These are phyloP conservation scores for Coniochaeta pulveracea DNA, from an alignment of 2,329 filamentous ascomycete species.

Conservation along the genomic window DNA sequence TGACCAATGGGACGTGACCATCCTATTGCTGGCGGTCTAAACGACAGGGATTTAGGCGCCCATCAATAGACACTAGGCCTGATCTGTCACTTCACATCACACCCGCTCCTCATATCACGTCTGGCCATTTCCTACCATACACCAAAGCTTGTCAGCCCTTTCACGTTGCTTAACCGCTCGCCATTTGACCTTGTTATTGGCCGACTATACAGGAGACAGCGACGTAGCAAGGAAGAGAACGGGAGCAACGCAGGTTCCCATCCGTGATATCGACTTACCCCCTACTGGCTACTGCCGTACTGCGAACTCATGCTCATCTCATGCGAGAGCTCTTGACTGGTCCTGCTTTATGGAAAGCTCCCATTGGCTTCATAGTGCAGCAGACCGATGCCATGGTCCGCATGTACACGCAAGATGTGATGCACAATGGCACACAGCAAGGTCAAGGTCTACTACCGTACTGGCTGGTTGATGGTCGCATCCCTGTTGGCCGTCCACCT, in stretches of 20 bases:
- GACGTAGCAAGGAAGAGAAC: constrained; percentile 7
- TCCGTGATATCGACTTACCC: constrained; percentile 3
- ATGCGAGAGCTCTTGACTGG: not conserved
- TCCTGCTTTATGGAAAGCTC: not conserved
- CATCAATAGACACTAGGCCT: constrained; percentile 13
- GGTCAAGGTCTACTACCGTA: not conserved
- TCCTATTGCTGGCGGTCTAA: constrained; percentile 12
- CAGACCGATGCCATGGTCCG: not conserved
- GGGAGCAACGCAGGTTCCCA: constrained; percentile 3
- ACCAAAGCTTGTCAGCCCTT: constrained; percentile 9
- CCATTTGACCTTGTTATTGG: constrained; percentile 16
- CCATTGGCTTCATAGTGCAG: not conserved
- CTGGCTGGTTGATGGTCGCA: constrained; percentile 1
- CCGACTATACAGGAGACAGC: not conserved
- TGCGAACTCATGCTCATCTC: not conserved
- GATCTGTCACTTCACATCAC: constrained; percentile 4
- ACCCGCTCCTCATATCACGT: not conserved
- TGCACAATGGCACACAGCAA: too few relatives aligned
- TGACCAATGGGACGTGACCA: constrained; percentile 3
- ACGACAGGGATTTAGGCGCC: constrained; percentile 27
- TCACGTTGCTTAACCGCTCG: constrained; percentile 29
- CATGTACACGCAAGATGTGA: too few relatives aligned
- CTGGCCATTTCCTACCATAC: constrained; percentile 1
- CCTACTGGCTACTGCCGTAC: not conserved
- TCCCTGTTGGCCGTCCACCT: constrained; percentile 3